phyloP scores from a whole-genome alignment of 257 asterid species.

The Handroanthus guayacan region DNA sequence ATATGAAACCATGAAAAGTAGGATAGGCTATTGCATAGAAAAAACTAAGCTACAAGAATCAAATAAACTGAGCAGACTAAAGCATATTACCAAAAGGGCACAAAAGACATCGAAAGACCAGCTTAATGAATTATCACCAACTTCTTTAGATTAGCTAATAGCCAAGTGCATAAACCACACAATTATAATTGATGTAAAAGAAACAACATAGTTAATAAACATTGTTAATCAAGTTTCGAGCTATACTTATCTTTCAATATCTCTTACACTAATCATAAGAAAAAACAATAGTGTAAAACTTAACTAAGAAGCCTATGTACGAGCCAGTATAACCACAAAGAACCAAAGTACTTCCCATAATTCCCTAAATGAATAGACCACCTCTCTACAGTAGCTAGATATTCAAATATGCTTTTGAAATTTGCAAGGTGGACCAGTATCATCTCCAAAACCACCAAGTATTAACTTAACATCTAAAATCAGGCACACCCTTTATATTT shows the following conservation, averaged over 20 bases:
- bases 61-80: slow-evolving; percentile 13
- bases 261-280: not conserved
- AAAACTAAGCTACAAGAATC: slow-evolving; percentile 25
- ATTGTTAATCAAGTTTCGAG: not conserved
- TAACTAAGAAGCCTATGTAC: not conserved
- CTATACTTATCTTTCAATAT: not conserved
- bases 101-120: not conserved
- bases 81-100: not conserved
- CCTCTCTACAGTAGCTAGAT: not conserved
- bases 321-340: not conserved
- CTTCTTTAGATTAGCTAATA: slow-evolving; percentile 8
- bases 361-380: not conserved
- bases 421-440: not conserved
- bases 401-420: not conserved
- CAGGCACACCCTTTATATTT: too few species aligned
- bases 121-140: not conserved
- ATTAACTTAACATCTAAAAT: too few species aligned
- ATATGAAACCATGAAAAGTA: not conserved
- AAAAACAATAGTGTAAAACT: not conserved
- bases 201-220: not conserved
- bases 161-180: slow-evolving; percentile 6
- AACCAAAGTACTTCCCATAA: not conserved
- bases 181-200: not conserved
- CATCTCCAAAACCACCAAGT: too few species aligned
- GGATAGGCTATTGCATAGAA: not conserved